These are phyloP conservation scores for Parascedosporium putredinis DNA, from an alignment of 2,329 filamentous ascomycete species.

Conservation along the genomic window DNA sequence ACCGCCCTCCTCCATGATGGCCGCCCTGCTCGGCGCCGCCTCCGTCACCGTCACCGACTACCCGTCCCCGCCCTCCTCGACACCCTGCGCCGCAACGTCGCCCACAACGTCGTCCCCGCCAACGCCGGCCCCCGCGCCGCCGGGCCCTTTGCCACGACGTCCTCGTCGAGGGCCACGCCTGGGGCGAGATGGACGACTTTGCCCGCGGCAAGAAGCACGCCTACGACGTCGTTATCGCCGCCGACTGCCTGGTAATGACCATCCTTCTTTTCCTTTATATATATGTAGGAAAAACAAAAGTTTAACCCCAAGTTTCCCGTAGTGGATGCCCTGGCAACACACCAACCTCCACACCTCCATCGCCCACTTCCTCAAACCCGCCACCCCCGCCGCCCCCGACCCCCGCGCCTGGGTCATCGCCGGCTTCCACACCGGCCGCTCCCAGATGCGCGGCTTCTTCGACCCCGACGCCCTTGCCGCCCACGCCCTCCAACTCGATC, in stretches of 20 bases:
- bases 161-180: conserved; percentile 49
- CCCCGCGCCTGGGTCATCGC: conserved; percentile 55
- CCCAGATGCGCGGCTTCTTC: conserved; percentile 57
- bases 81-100: conserved; percentile 48
- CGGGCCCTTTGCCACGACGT: conserved; percentile 17
- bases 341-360: conserved; percentile 54
- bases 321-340: conserved; percentile 65
- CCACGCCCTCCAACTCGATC: conserved; percentile 48
- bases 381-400: conserved; percentile 19
- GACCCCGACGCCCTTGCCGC: conserved; percentile 31
- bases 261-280: not conserved
- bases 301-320: not conserved
- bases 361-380: conserved; percentile 43
- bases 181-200: conserved; percentile 40
- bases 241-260: conserved; percentile 46
- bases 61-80: conserved; percentile 49
- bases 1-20: conserved; percentile 42
- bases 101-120: conserved; percentile 32
- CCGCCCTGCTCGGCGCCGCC: conserved; percentile 33
- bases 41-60: conserved; percentile 57
- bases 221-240: conserved; percentile 56
- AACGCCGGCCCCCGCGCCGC: conserved; percentile 17
- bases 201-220: conserved; percentile 17
- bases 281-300: not conserved
- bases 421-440: conserved; percentile 62